phyloP scores from a whole-genome alignment of 352 stramenopile species.

The Pythium sp. region DNA sequence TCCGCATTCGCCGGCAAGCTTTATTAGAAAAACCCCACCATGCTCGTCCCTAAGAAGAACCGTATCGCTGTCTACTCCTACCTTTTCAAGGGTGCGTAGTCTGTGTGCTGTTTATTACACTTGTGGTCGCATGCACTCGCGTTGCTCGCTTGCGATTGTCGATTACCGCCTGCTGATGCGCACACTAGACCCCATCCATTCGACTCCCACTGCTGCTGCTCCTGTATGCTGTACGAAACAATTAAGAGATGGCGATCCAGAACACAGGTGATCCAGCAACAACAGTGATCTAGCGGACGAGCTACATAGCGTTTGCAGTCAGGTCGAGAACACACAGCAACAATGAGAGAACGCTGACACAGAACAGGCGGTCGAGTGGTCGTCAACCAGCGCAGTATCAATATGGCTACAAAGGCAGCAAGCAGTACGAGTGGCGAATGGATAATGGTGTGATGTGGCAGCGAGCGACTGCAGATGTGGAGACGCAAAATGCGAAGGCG shows the following conservation, averaged over 20 bases:
- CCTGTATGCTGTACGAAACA: background rate
- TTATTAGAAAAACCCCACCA: conserved; percentile 63
- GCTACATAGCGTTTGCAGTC: background rate
- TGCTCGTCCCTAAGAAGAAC: conserved; percentile 98
- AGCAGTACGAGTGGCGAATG: background rate
- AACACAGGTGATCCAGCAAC: background rate
- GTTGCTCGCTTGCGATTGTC: background rate
- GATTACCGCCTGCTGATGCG: background rate
- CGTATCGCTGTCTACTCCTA: conserved; percentile 99
- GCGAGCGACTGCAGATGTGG: background rate
- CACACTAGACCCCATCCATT: background rate
- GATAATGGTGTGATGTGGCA: background rate
- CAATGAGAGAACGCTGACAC: background rate
- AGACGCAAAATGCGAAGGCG: background rate
- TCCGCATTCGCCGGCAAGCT: conserved; percentile 89
- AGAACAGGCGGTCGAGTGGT: background rate
- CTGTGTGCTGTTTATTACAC: background rate
- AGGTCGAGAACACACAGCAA: background rate
- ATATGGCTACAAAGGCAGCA: conserved; percentile 7
- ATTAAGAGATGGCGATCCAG: background rate
- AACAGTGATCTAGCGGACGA: background rate
- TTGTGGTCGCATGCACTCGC: background rate
- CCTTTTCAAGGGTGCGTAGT: conserved; percentile 91
- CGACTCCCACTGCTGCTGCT: background rate
- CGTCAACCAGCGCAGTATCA: too few relatives aligned